Evolutionary conservation across 257 asterid species (phyloP).

Genomic region (Solanum habrochaites): DNA sequence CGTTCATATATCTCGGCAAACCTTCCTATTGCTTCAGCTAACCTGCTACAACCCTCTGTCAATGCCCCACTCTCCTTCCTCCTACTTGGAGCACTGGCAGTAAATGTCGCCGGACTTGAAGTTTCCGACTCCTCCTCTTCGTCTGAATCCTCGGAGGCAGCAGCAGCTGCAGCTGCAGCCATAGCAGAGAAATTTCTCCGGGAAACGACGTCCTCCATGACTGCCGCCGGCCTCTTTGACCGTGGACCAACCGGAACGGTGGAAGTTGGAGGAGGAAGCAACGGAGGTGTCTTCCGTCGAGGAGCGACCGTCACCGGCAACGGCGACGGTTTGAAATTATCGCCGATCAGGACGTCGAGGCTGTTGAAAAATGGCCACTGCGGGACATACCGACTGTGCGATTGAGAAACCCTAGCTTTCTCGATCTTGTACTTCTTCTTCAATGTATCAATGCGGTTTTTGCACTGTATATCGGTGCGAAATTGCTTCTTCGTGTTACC

Average conservation of each 20-base stretch:
- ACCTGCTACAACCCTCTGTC: constrained; percentile 33
- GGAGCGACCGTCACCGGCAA: constrained; percentile 23
- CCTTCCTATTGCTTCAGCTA: constrained; percentile 64
- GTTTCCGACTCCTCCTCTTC: constrained; percentile 27
- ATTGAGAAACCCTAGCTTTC: constrained; percentile 45
- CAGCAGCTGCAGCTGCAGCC: constrained; percentile 63
- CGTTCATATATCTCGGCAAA: constrained; percentile 54
- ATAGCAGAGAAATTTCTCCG: constrained; percentile 57
- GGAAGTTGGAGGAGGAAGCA: constrained; percentile 35
- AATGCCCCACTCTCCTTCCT: constrained; percentile 16
- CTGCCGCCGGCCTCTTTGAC: constrained; percentile 51
- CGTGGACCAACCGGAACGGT: constrained; percentile 83
- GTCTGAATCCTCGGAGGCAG: constrained; percentile 27
- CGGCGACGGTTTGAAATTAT: constrained; percentile 12
- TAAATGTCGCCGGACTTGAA: background rate
- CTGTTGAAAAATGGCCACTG: constrained; percentile 62
- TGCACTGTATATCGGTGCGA: constrained; percentile 84
- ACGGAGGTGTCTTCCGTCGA: constrained; percentile 13
- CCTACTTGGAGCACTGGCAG: background rate
- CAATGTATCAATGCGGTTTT: constrained; percentile 85
- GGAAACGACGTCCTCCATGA: constrained; percentile 18
- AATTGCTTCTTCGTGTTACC: constrained; percentile 47
- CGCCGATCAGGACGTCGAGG: constrained; percentile 67
- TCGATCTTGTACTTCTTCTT: constrained; percentile 85
- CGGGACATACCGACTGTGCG: constrained; percentile 47